These are phyloP conservation scores for Physaria fendleri DNA, from an alignment of 345 rosid genomes.

Conservation along the genomic window DNA sequence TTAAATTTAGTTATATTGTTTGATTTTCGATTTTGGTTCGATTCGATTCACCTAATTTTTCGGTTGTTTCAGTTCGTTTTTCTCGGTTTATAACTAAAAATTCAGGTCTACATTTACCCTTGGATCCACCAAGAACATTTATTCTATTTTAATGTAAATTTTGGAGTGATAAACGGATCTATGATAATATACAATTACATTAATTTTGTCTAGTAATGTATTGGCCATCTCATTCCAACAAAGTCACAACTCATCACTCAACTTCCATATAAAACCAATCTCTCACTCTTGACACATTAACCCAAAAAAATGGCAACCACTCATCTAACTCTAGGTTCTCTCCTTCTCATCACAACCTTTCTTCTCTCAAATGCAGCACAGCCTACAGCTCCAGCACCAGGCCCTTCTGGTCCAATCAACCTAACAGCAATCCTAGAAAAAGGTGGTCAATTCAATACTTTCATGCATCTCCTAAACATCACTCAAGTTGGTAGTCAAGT, in stretches of 20 bases:
- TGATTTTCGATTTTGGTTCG: no score
- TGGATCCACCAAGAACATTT: no score
- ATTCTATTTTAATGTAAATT: no score
- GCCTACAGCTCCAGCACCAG: slow-evolving; percentile 48
- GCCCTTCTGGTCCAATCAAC: slow-evolving; percentile 63
- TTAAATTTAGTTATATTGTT: no score
- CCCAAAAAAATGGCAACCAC: slow-evolving; percentile 35
- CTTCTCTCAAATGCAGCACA: slow-evolving; percentile 28
- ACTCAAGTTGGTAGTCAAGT: slow-evolving; percentile 59
- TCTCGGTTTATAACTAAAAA: no score
- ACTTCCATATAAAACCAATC: slow-evolving; percentile 15
- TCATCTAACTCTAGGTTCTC: slow-evolving; percentile 24
- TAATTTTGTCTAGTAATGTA: no score
- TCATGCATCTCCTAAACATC: slow-evolving; percentile 44
- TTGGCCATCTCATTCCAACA: slow-evolving; percentile 30
- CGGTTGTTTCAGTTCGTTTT: no score
- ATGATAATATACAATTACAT: no score
- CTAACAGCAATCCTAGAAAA: slow-evolving; percentile 68
- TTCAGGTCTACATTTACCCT: no score
- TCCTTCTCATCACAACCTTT: slow-evolving; percentile 26
- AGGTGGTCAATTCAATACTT: slow-evolving; percentile 50
- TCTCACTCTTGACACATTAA: slow-evolving; percentile 4
- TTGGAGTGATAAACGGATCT: no score
- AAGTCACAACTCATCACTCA: slow-evolving; percentile 27
- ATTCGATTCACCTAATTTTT: no score